Percentiles rank a stretch among this genome's conserved stretches.
These are phyloP conservation scores for Ogataea naganishii DNA, from an alignment of 805 yeast species.

Conservation along the genomic window DNA sequence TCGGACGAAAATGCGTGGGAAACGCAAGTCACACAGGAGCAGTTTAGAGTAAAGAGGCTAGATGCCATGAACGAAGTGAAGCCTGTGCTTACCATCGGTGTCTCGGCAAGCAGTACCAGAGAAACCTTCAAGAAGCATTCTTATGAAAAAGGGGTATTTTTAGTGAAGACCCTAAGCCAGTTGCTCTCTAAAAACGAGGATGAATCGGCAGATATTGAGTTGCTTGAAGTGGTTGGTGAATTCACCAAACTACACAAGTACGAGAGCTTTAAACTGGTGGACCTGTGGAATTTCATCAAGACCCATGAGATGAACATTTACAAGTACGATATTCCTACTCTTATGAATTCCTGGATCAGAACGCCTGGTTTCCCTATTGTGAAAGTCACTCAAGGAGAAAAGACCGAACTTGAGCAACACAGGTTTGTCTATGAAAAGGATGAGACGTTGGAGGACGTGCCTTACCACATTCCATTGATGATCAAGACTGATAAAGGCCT, in stretches of 20 bases:
- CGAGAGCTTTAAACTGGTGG: slow-evolving; percentile 37
- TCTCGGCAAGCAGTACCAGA: slow-evolving; percentile 27
- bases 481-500: slow-evolving; percentile 28
- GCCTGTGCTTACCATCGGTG: slow-evolving; percentile 29
- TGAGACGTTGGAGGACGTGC: slow-evolving; percentile 28
- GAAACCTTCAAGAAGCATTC: slow-evolving; percentile 41
- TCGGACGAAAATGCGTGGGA: slow-evolving; percentile 25
- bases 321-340: slow-evolving; percentile 36
- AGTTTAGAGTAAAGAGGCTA: slow-evolving; percentile 22
- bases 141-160: slow-evolving; percentile 53
- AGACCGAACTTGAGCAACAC: slow-evolving; percentile 29
- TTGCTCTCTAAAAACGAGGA: slow-evolving; percentile 26
- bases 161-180: slow-evolving; percentile 44
- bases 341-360: slow-evolving; percentile 53
- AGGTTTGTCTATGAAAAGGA: slow-evolving; percentile 22
- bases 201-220: slow-evolving; percentile 22
- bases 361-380: slow-evolving; percentile 53
- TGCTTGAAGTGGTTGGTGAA: slow-evolving; percentile 26
- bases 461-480: slow-evolving; percentile 55
- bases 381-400: slow-evolving; percentile 22
- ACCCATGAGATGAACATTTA: slow-evolving; percentile 15
- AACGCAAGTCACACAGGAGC: slow-evolving; percentile 18
- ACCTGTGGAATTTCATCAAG: slow-evolving; percentile 40
- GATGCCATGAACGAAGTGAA: slow-evolving; percentile 24
- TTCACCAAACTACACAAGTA: slow-evolving; percentile 27